A percentile compares a stretch with the other conserved stretches of the same genome.
These are phyloP conservation scores for Miscanthus lutarioriparius DNA, from an alignment of 176 grass and related monocot species.

Conservation along the genomic window DNA sequence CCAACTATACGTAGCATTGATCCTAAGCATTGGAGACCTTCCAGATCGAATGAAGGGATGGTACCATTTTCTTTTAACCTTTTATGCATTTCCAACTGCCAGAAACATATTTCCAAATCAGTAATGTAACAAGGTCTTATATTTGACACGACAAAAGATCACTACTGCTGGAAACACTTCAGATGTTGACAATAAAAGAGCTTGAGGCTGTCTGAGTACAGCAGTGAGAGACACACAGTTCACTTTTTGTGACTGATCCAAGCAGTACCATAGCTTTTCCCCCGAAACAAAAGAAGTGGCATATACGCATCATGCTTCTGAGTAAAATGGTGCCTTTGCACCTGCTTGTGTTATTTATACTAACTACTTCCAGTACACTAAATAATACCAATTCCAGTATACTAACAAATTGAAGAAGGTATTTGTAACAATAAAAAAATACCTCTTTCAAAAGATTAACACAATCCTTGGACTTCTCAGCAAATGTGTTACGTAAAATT, in stretches of 20 bases:
- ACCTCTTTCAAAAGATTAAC: conserved; percentile 88
- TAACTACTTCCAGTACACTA: neutral
- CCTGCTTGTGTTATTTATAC: neutral
- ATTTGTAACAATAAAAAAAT: conserved; percentile 20
- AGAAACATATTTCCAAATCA: conserved; percentile 25
- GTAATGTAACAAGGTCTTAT: neutral
- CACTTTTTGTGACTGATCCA: neutral
- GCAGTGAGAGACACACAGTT: neutral
- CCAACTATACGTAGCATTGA: conserved; percentile 65
- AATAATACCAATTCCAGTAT: neutral
- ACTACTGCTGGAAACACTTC: conserved; percentile 10
- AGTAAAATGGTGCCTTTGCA: neutral
- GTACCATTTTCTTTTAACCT: conserved; percentile 39
- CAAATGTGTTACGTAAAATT: conserved; percentile 56
- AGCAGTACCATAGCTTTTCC: conserved; percentile 4
- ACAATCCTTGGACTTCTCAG: conserved; percentile 62
- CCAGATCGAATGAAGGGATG: conserved; percentile 51
- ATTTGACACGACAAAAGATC: conserved; percentile 14
- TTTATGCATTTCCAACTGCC: conserved; percentile 60
- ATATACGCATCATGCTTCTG: neutral
- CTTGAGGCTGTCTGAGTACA: neutral
- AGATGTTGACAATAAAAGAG: conserved; percentile 2
- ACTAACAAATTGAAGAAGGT: neutral
- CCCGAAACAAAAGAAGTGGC: neutral
- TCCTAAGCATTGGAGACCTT: conserved; percentile 81